Evolutionary conservation across 2,329 filamentous ascomycete species (phyloP).

Genomic region (Paecilomyces formosus): DNA sequence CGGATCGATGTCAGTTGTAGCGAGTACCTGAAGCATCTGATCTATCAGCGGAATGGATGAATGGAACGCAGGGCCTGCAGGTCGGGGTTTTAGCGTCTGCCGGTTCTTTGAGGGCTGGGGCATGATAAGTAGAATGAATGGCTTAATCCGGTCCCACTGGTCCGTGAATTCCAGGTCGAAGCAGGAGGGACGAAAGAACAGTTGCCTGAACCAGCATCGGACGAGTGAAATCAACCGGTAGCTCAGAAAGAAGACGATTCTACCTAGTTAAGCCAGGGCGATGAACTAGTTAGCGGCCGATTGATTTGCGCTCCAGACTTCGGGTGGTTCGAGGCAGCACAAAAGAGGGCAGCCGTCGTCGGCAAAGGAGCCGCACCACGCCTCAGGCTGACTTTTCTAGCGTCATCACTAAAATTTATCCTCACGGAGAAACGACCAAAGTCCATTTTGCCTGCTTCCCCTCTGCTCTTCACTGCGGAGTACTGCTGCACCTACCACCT

Average conservation of each 20-base stretch:
- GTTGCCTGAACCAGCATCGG: background rate
- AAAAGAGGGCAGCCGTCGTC: constrained; percentile 1
- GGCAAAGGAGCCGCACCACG: constrained; percentile 14
- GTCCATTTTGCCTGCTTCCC: constrained; percentile 21
- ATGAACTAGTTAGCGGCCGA: background rate
- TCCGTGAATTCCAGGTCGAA: background rate
- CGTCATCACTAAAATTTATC: constrained; percentile 37
- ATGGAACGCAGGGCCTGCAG: background rate
- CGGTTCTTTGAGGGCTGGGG: background rate
- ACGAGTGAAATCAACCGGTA: background rate
- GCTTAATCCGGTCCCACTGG: background rate
- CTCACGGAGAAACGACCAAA: constrained; percentile 17
- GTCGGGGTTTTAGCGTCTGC: background rate
- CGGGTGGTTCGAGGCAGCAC: constrained; percentile 7
- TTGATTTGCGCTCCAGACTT: background rate
- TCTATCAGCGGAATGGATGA: background rate
- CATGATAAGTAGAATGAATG: background rate
- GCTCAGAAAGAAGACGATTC: background rate
- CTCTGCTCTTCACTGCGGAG: constrained; percentile 7
- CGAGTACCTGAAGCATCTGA: background rate
- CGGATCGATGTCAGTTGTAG: background rate
- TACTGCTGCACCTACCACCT: constrained; percentile 1
- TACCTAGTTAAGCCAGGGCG: too few relatives aligned
- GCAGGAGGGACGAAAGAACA: background rate
- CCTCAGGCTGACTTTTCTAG: constrained; percentile 33